phyloP scores from a whole-genome alignment of 148 eudicot species.

The Talinum fruticosum region DNA sequence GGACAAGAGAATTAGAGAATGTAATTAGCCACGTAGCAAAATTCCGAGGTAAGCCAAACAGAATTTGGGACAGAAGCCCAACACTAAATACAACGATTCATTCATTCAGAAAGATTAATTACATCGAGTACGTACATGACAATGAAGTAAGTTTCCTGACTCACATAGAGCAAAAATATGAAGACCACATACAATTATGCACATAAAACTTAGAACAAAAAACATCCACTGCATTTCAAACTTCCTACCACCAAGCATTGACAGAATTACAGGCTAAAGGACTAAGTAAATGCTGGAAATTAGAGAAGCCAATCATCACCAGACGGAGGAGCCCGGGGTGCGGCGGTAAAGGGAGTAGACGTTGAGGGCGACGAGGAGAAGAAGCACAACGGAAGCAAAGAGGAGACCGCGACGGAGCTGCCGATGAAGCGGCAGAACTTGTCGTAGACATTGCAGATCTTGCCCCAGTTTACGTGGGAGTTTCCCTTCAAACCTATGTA shows the following conservation, averaged over 20 bases:
- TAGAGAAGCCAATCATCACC: background rate
- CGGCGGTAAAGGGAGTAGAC: slow-evolving; percentile 37
- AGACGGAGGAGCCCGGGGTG: slow-evolving; percentile 4
- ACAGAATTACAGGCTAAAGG: background rate
- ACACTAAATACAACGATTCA: no score
- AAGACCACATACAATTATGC: background rate
- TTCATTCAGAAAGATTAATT: background rate
- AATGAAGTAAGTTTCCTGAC: background rate
- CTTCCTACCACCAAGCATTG: background rate
- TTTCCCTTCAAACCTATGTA: slow-evolving; percentile 63
- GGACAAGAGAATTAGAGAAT: no score
- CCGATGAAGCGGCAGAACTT: slow-evolving; percentile 51
- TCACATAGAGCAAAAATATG: background rate
- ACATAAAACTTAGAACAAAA: background rate
- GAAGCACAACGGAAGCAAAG: slow-evolving; percentile 47
- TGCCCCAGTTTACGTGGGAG: slow-evolving; percentile 43
- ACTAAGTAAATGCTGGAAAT: background rate
- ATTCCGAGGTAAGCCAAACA: no score
- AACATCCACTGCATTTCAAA: background rate
- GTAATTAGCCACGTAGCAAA: no score
- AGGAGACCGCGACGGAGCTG: slow-evolving; percentile 41
- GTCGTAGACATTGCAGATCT: slow-evolving; percentile 47
- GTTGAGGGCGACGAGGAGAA: slow-evolving; percentile 48
- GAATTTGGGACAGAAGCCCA: no score
- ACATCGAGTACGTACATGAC: background rate